Evolutionary conservation across 2,329 filamentous ascomycete genomes (phyloP).

Genomic region (Aspergillus neotritici): DNA sequence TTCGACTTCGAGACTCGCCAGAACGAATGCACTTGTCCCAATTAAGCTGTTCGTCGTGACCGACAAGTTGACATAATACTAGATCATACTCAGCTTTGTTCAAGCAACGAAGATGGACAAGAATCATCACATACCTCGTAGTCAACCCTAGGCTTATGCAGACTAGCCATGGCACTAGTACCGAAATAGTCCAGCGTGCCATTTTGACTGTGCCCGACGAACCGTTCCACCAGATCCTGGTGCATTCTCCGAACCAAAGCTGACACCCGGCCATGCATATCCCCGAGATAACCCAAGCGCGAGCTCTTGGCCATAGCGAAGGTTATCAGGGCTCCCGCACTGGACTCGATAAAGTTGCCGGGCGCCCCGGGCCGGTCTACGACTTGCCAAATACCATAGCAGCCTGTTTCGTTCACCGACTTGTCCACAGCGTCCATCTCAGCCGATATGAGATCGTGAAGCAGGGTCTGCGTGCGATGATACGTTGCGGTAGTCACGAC

Average conservation of each 20-base stretch:
- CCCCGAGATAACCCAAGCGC: background rate
- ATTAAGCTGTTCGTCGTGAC: conserved; percentile 2
- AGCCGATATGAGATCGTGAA: background rate
- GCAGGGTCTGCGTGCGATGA: background rate
- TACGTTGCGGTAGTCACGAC: background rate
- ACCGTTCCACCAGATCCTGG: background rate
- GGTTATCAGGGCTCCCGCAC: background rate
- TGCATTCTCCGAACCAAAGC: background rate
- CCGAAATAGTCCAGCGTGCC: background rate
- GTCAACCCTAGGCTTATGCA: background rate
- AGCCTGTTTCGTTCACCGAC: background rate
- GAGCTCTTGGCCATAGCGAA: background rate
- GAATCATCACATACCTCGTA: background rate
- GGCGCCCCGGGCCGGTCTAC: background rate
- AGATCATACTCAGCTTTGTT: no score
- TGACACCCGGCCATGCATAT: background rate
- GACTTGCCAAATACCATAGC: conserved; percentile 1
- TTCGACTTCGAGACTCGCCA: background rate
- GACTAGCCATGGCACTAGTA: background rate
- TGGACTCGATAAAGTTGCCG: background rate
- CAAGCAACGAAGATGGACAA: background rate
- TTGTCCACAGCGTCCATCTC: background rate
- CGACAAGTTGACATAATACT: background rate
- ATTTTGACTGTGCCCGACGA: background rate
- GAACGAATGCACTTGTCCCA: background rate